Base-by-base conservation (phyloP, 148 eudicot species). In the Agrostemma githago region DNA sequence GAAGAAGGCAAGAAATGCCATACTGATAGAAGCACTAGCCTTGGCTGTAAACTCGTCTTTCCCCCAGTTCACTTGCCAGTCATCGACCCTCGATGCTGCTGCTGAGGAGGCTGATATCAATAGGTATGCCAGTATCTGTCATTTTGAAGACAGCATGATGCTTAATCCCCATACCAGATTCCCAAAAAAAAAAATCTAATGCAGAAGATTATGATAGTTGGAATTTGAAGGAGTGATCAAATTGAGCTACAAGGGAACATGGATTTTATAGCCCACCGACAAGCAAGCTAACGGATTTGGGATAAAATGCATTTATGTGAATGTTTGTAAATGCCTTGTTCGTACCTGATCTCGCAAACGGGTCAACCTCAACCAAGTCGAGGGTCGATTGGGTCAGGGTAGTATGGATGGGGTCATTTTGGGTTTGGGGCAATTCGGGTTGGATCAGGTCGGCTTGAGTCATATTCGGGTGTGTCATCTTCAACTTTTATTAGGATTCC, bases 41-140 rank as follows among this genome's bases (percentile, higher is more conserved):
- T 85, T 87, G 58, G 74, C 76, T 37, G 98, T 92, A 78, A 95
- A 95, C 73, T 85, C 86, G 44, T 95, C 98, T 79, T 85, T 92
- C 14, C 98, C 98, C 98, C 98, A 95, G 67, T 92, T 95, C 6
- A 83, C 72, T 71, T 82, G 83, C 98, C 98, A 95, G 68, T 90
- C 96, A 42, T 82, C 84, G 8, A 90, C 89, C 83, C 96, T 86
- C 15, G 97, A 83, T 56, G 98, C 93, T 66, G 98, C 88, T 8
- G 98, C 84, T 44, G 98, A 95, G 16, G 98, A 92, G 57, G 98
- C 97, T 66, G 98, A 90, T 77, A 95, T 83, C 76, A 95, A 73
- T 41, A 95, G 93, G 84, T 95, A 95, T 20, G 98, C 88, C 66
- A 95, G 79, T 62, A 92, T 85, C 98, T 95, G 96, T 81, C 37